A percentile compares a stretch with the other conserved stretches of the same genome.
Evolutionary conservation across 768 basidiomycete species (phyloP).

Genomic region (Termitomyces sp.): DNA sequence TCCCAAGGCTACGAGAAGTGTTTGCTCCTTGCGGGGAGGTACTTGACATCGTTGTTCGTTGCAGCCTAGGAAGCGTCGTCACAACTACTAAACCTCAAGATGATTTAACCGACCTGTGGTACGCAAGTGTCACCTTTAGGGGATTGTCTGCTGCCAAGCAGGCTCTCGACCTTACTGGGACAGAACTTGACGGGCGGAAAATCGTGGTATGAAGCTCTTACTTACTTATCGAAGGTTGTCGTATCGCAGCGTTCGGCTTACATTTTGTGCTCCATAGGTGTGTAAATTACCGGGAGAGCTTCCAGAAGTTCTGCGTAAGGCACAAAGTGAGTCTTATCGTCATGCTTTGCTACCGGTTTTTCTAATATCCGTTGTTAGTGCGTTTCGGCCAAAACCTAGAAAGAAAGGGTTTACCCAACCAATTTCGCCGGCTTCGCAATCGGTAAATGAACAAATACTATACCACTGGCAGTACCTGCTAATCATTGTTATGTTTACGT

Average conservation of each 20-base stretch:
- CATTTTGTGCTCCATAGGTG: conserved; percentile 24
- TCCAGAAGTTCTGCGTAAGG: conserved; percentile 34
- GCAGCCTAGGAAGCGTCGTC: conserved; percentile 37
- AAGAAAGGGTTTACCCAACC: conserved; percentile 1
- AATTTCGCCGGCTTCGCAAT: background rate
- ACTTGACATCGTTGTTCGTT: conserved; percentile 33
- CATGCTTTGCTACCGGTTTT: background rate
- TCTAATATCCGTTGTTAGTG: conserved; percentile 1
- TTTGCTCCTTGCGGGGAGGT: conserved; percentile 37
- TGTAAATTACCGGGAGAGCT: conserved; percentile 32
- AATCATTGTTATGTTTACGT: background rate
- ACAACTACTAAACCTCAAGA: conserved; percentile 19
- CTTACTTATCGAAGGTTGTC: background rate
- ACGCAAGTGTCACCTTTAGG: conserved; percentile 48
- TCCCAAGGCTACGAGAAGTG: conserved; percentile 24
- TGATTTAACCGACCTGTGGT: conserved; percentile 31
- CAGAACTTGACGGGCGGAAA: conserved; percentile 29
- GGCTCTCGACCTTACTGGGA: conserved; percentile 40
- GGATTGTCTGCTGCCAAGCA: conserved; percentile 29
- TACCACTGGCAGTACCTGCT: no score
- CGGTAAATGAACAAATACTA: conserved; percentile 1
- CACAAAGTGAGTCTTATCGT: conserved; percentile 19
- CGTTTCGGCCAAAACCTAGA: conserved; percentile 9
- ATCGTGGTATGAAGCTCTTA: conserved; percentile 38
- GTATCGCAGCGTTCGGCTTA: background rate